Evolutionary conservation across 768 basidiomycete genomes (phyloP).

Genomic region (Leccinum boreale): DNA sequence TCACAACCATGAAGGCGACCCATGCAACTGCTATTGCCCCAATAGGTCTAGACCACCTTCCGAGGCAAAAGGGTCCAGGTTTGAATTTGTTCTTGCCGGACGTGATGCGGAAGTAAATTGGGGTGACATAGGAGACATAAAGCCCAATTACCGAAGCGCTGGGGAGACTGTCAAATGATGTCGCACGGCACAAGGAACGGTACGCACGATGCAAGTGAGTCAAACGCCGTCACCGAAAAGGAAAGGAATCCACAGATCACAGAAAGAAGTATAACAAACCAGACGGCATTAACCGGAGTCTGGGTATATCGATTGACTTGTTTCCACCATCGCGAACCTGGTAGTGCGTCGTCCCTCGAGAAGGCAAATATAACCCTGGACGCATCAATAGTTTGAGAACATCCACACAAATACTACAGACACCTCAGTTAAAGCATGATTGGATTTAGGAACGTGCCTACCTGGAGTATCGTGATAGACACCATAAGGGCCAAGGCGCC

Average conservation of each 20-base stretch:
- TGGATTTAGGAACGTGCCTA: constrained; percentile 7
- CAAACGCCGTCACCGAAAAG: constrained; percentile 33
- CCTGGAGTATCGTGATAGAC: constrained; percentile 43
- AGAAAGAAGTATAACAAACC: constrained; percentile 35
- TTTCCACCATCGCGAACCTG: constrained; percentile 38
- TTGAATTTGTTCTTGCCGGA: constrained; percentile 30
- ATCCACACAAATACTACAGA: constrained; percentile 39
- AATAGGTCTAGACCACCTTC: constrained; percentile 29
- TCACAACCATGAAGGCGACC: constrained; percentile 33
- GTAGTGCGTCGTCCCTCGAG: constrained; percentile 36
- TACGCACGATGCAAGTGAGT: constrained; percentile 34
- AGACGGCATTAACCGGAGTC: constrained; percentile 40
- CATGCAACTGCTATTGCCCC: constrained; percentile 29
- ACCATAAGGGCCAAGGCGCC: constrained; percentile 46
- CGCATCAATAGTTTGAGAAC: constrained; percentile 45
- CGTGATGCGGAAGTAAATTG: constrained; percentile 36
- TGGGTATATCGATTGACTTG: constrained; percentile 30
- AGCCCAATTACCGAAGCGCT: constrained; percentile 34
- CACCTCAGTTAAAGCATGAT: neutral
- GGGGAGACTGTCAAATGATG: neutral
- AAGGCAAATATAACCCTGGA: constrained; percentile 48
- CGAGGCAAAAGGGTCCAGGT: constrained; percentile 35
- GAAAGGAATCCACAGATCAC: constrained; percentile 31
- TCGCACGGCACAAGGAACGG: neutral
- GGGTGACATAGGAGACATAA: constrained; percentile 38